These are phyloP conservation scores for Tricholomella constricta DNA, from an alignment of 768 basidiomycete species.

Conservation along the genomic window DNA sequence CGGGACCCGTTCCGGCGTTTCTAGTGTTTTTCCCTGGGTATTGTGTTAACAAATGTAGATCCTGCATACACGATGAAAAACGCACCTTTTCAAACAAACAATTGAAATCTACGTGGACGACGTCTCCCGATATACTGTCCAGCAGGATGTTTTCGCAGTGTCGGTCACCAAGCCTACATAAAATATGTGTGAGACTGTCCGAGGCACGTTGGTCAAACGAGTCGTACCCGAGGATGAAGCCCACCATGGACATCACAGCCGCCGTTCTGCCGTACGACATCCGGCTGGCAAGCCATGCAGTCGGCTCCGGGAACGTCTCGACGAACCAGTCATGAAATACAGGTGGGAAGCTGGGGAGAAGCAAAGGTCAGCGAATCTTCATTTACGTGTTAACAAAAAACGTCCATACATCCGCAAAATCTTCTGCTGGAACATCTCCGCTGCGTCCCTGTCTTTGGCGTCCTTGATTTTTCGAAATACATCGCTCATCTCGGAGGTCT, in stretches of 20 bases:
- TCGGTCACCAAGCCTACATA: constrained; percentile 86
- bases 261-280: constrained; percentile 83
- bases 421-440: constrained; percentile 49
- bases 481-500: constrained; percentile 49
- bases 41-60: too few relatives aligned
- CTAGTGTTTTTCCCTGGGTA: constrained; percentile 70
- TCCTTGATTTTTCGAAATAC: constrained; percentile 55
- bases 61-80: too few relatives aligned
- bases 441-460: constrained; percentile 48
- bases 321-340: constrained; percentile 98
- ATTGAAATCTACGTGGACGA: constrained; percentile 97
- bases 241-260: constrained; percentile 99
- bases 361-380: background rate
- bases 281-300: constrained; percentile 91
- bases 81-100: constrained; percentile 94
- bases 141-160: constrained; percentile 97
- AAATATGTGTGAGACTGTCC: background rate
- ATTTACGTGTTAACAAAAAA: background rate
- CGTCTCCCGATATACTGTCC: constrained; percentile 84
- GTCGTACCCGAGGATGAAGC: constrained; percentile 89
- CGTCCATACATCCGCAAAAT: constrained; percentile 58
- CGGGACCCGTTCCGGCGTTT: constrained; percentile 89
- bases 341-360: constrained; percentile 60
- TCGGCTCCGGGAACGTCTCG: constrained; percentile 95
- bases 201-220: background rate